Evolutionary conservation across 305 asterid species (phyloP), one percentile per base, ranked within the genome.

Genomic region (Fraxinus angustifolia): DNA sequence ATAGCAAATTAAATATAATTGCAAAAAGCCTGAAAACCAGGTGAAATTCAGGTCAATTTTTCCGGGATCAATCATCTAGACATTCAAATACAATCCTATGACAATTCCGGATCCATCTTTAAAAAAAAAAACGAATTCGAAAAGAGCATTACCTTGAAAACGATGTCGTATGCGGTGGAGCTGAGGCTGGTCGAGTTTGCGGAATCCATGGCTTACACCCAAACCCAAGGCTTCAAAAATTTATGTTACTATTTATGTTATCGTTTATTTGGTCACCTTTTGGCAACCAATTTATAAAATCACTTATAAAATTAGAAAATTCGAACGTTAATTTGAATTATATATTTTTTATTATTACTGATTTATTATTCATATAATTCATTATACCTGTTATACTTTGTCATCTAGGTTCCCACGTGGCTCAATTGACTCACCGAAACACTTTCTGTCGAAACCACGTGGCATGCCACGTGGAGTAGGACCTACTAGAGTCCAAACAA

Each of bases 151-250:
- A 11, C 50, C 16, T 10, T 3, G 23, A 21, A 80, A 78, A 79
- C 81, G 82, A 2, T 82, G 83, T 81, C 87, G 86, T 67, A 28
- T 81, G 26, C 75, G 23, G 76, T 42, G 81, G 87, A 76, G 84
- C 83, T 79, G 80, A 83, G 82, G 84, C 82, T 36, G 84, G 78
- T 80, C 83, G 90, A 83, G 84, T 79, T 80, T 67, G 86, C 78
- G 81, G 80, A 72, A 85, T 77, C 88, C 92, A 89, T 89, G 17
- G 87, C 45, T 83, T 75, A 83, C 85, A 53, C 79, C 84, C 80
- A 65, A 26, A 65, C 35, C 4, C 0, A n/a, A 68, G 34, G 74
- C 74, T 28, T 12, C 21, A 68, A 68, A 31, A n/a, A 28, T 30
- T 68, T 68, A 3, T 31, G 17, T 4, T 16, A 4, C 6, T 48